These are phyloP conservation scores for Dicorynia guianensis DNA, from an alignment of 306 rosid species.

Conservation along the genomic window DNA sequence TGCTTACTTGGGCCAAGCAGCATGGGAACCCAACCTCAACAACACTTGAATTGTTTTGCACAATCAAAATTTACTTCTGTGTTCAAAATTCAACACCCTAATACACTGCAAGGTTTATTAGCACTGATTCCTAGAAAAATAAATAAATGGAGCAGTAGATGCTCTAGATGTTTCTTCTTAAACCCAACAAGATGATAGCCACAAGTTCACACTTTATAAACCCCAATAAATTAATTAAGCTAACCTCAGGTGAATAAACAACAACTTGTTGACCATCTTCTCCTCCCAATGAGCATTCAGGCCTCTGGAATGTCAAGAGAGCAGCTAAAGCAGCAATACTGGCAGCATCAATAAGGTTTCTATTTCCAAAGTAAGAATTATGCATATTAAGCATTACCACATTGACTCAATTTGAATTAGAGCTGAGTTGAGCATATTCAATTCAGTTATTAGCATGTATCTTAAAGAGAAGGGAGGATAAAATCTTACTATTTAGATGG, in stretches of 20 bases:
- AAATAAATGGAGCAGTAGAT: neutral
- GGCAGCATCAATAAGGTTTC: slow-evolving; percentile 92
- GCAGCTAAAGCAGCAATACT: slow-evolving; percentile 88
- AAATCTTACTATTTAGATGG: neutral
- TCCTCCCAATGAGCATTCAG: slow-evolving; percentile 85
- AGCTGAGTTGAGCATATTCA: slow-evolving; percentile 1
- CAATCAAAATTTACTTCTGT: neutral
- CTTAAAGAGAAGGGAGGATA: neutral
- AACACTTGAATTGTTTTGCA: too few relatives aligned
- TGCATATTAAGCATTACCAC: neutral
- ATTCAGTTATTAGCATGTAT: neutral
- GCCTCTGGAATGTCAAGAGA: slow-evolving; percentile 80
- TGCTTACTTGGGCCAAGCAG: too few relatives aligned
- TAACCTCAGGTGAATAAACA: slow-evolving; percentile 88
- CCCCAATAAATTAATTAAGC: slow-evolving; percentile 15
- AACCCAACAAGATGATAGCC: too few relatives aligned
- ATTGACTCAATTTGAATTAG: neutral
- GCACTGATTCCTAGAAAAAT: neutral
- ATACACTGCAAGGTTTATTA: neutral
- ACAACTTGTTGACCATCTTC: slow-evolving; percentile 85
- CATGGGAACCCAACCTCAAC: too few relatives aligned
- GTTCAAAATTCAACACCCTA: neutral
- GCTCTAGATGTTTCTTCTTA: neutral
- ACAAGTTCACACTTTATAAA: too few relatives aligned
- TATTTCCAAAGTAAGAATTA: slow-evolving; percentile 37